Percentiles rank a stretch among this genome's conserved stretches.
Evolutionary conservation across 2,329 filamentous ascomycete genomes (phyloP).

Genomic region (Helicocarpus griseus): DNA sequence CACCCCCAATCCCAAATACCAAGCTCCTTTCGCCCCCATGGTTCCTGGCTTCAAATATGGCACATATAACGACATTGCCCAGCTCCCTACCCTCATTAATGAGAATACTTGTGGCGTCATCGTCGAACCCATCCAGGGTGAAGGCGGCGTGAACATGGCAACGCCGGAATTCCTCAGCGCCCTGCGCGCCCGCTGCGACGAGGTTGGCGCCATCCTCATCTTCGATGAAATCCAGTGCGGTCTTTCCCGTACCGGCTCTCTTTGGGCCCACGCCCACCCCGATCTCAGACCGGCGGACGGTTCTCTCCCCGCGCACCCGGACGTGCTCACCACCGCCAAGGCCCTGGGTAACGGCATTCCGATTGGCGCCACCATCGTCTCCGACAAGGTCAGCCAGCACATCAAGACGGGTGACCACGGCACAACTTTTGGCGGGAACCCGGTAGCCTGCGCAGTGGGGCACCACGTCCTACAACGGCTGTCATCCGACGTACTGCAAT

Average conservation of each 20-base stretch:
- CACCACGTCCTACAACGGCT: conserved; percentile 77
- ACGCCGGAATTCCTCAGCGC: conserved; percentile 73
- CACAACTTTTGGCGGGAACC: conserved; percentile 90
- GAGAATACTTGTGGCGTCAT: conserved; percentile 88
- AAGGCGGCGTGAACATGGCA: conserved; percentile 83
- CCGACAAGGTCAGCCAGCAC: conserved; percentile 57
- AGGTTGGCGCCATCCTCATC: conserved; percentile 80
- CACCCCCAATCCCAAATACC: conserved; percentile 96
- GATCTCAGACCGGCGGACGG: conserved; percentile 39
- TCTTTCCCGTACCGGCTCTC: conserved; percentile 69
- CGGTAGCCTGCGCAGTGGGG: conserved; percentile 71
- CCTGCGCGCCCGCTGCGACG: conserved; percentile 72
- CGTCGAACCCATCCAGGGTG: conserved; percentile 93
- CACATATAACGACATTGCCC: conserved; percentile 69
- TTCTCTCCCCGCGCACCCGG: conserved; percentile 65
- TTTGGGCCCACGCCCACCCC: conserved; percentile 79
- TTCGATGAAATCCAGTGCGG: conserved; percentile 98
- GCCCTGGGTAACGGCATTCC: conserved; percentile 95
- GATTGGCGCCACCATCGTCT: conserved; percentile 71
- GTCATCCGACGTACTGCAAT: conserved; percentile 59
- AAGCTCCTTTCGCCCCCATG: conserved; percentile 91
- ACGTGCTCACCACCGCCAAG: conserved; percentile 90
- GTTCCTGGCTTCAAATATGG: conserved; percentile 85
- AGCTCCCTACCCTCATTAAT: conserved; percentile 64
- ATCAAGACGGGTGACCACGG: conserved; percentile 75